phyloP scores from a whole-genome alignment of 805 yeast genomes.

The Lachancea sp. region DNA sequence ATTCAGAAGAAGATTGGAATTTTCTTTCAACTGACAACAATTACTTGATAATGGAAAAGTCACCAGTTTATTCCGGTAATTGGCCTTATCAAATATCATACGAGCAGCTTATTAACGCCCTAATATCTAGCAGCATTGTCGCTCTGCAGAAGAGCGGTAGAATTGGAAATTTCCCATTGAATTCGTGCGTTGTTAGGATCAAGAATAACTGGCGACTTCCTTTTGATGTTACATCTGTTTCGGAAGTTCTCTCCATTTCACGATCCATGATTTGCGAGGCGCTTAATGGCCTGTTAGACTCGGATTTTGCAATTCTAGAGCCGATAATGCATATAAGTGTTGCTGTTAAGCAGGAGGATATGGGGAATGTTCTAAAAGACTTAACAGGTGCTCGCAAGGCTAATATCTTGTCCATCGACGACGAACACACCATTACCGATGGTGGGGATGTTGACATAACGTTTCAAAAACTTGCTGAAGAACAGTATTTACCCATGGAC shows the following conservation, averaged over 20 bases:
- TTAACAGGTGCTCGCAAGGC: conserved; percentile 75
- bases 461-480: conserved; percentile 52
- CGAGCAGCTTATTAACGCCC: conserved; percentile 46
- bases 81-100: conserved; percentile 47
- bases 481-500: conserved; percentile 71
- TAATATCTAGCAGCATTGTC: conserved; percentile 53
- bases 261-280: conserved; percentile 41
- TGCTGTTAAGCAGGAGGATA: conserved; percentile 57
- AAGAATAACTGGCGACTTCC: conserved; percentile 46
- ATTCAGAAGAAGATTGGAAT: conserved; percentile 25
- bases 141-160: conserved; percentile 66
- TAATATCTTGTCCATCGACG: conserved; percentile 62
- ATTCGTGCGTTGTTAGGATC: conserved; percentile 53
- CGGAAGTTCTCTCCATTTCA: conserved; percentile 40
- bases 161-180: conserved; percentile 40
- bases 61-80: conserved; percentile 24
- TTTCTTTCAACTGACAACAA: conserved; percentile 32
- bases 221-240: conserved; percentile 37
- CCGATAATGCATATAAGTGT: conserved; percentile 80
- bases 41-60: conserved; percentile 30
- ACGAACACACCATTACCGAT: conserved; percentile 35
- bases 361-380: conserved; percentile 84
- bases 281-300: conserved; percentile 22
- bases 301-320: conserved; percentile 57
- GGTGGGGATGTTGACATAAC: conserved; percentile 36